Conservation (phyloP, 306 rosid species). For the Quercus rubra region DNA sequence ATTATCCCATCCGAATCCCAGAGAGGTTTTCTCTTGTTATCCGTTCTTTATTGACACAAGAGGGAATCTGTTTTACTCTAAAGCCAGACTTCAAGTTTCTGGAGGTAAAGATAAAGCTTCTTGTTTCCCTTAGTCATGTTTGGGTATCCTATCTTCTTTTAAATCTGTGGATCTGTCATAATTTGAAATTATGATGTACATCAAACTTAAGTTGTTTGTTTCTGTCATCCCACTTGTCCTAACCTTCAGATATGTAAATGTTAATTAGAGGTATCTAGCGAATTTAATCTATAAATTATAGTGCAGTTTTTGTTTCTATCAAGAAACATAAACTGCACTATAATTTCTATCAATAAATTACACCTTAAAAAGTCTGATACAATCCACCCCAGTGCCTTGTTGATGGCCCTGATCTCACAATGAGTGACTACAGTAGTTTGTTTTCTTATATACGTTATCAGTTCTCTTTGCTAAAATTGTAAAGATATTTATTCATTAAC, state of each 20-base stretch:
- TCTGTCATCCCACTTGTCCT: not conserved
- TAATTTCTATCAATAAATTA: not conserved
- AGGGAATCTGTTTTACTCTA: constrained; percentile 95
- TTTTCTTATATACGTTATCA: not conserved
- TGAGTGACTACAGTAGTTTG: not conserved
- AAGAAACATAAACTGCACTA: too few relatives aligned
- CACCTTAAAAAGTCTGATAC: not conserved
- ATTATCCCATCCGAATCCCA: constrained; percentile 97
- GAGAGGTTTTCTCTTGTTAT: constrained; percentile 98
- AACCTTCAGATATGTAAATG: not conserved
- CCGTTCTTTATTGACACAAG: constrained; percentile 95
- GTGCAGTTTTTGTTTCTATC: not conserved
- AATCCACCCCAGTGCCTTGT: not conserved
- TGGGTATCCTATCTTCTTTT: not conserved
- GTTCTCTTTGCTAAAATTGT: not conserved
- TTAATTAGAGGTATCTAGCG: not conserved
- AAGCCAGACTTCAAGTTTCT: constrained; percentile 94
- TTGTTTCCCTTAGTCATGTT: constrained; percentile 14
- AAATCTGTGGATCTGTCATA: not conserved
- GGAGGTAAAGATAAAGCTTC: constrained; percentile 55
- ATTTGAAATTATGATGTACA: not conserved
- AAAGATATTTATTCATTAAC: not conserved
- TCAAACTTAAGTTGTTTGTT: not conserved
- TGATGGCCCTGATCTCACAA: not conserved
- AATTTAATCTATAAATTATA: not conserved